Percentiles rank a stretch among this genome's conserved stretches.
phyloP scores from a whole-genome alignment of 257 asterid species.

The Perilla frutescens region DNA sequence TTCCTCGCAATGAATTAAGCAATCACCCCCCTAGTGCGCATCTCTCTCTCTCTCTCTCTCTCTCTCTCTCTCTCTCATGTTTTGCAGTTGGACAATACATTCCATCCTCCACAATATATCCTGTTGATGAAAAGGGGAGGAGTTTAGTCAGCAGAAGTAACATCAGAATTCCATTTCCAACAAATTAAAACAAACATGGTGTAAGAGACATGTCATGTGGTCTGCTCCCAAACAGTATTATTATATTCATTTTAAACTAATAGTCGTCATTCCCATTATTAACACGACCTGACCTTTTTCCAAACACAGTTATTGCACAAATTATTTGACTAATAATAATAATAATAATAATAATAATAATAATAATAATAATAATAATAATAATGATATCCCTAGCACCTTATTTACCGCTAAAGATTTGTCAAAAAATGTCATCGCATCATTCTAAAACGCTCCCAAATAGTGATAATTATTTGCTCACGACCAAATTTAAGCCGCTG shows the following conservation, averaged over 20 bases:
- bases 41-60: conserved; percentile 45
- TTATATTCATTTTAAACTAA: not conserved
- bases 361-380: too few relatives aligned
- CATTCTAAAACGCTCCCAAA: not conserved
- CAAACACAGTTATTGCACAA: not conserved
- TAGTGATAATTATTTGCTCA: not conserved
- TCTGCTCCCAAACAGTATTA: conserved; percentile 33
- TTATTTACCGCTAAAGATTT: conserved; percentile 13
- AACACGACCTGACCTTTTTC: not conserved
- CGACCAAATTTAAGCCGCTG: conserved; percentile 20
- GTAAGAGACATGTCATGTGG: conserved; percentile 51
- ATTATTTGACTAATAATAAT: too few relatives aligned
- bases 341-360: too few relatives aligned
- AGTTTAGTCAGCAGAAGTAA: conserved; percentile 42
- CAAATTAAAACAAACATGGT: conserved; percentile 36
- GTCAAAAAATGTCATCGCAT: not conserved
- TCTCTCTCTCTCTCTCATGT: not conserved
- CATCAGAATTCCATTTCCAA: conserved; percentile 35
- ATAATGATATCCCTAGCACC: not conserved
- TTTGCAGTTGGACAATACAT: conserved; percentile 35
- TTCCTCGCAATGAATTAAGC: conserved; percentile 38
- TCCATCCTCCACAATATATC: conserved; percentile 42
- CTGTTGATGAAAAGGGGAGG: conserved; percentile 27
- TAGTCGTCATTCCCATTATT: conserved; percentile 20
- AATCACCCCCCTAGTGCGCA: conserved; percentile 42